phyloP scores from a whole-genome alignment of 306 rosid species.

The Lathyrus oleraceus region DNA sequence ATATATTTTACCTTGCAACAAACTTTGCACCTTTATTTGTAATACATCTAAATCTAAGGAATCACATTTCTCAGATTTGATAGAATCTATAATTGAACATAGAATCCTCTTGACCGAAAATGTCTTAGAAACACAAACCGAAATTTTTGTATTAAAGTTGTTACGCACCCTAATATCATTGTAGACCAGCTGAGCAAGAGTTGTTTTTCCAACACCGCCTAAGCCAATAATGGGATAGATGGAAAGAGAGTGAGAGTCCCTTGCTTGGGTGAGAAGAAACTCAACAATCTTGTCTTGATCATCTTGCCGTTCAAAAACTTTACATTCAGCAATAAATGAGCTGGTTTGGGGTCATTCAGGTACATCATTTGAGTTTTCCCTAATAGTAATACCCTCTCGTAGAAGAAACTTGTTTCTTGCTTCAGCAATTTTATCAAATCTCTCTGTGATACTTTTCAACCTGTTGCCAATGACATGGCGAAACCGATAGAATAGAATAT shows the following conservation, averaged over 20 bases:
- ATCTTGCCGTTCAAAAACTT: neutral
- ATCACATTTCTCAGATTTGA: neutral
- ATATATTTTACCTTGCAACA: neutral
- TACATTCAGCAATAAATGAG: neutral
- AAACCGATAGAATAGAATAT: no score
- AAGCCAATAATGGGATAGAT: neutral
- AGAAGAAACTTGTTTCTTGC: neutral
- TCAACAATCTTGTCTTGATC: neutral
- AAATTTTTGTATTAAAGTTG: neutral
- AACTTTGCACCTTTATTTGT: neutral
- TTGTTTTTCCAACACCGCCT: constrained; percentile 9
- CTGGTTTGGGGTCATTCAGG: neutral
- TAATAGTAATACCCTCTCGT: neutral
- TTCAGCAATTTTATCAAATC: no score
- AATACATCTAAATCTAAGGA: neutral
- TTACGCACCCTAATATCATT: neutral
- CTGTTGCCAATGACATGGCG: no score
- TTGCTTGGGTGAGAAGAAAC: neutral
- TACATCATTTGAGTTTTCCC: neutral
- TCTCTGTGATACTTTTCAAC: no score
- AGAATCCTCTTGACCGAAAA: neutral
- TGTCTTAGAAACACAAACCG: constrained; percentile 17
- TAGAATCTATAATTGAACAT: neutral
- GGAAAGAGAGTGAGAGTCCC: neutral
- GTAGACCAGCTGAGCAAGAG: constrained; percentile 3